Conservation (phyloP, 1,284 basidiomycete genomes). For the Ceratobasidium papillatum region DNA sequence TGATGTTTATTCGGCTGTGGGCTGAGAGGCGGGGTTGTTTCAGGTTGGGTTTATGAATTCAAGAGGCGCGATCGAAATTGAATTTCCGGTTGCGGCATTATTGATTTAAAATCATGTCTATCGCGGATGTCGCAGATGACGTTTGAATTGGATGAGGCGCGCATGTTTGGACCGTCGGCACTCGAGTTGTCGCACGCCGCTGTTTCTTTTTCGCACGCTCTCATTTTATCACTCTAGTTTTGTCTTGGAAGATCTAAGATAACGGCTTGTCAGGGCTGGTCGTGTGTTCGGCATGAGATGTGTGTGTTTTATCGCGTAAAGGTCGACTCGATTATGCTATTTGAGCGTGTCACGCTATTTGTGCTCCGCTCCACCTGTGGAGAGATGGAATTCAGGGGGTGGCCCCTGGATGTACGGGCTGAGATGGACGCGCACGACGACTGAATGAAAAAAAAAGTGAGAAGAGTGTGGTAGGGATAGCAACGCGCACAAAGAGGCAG, state of each 20-base stretch:
- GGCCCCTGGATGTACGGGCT: background rate
- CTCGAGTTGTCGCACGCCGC: background rate
- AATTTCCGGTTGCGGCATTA: background rate
- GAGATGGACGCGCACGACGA: background rate
- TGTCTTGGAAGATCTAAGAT: background rate
- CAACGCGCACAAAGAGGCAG: background rate
- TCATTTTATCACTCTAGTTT: background rate
- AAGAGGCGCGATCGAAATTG: background rate
- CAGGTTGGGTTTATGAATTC: background rate
- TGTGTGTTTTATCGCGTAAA: background rate
- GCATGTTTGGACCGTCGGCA: background rate
- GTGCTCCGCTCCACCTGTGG: conserved; percentile 11
- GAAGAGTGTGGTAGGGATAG: background rate
- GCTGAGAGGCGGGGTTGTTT: background rate
- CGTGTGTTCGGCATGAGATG: background rate
- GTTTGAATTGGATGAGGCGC: background rate
- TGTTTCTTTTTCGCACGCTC: background rate
- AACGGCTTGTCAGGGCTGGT: background rate
- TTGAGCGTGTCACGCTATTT: background rate
- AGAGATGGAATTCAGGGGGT: conserved; percentile 14
- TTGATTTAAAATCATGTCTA: background rate
- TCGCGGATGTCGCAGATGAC: background rate
- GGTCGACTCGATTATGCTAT: background rate
- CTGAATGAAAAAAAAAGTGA: background rate
- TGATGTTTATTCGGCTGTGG: background rate